phyloP scores from a whole-genome alignment of 306 rosid genomes.

The Vachellia collinsii region DNA sequence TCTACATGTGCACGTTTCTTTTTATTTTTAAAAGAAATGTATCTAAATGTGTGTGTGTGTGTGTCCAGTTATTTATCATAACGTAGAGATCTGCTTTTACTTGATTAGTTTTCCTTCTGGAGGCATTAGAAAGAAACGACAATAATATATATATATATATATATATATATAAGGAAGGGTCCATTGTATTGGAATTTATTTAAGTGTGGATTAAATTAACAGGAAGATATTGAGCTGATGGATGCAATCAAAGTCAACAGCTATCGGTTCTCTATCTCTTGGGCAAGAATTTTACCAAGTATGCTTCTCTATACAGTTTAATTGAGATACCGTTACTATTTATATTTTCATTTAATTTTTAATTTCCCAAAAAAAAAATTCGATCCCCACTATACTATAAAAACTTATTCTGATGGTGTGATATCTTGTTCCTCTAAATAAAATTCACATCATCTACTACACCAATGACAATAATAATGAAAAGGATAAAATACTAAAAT shows the following conservation, averaged over 20 bases:
- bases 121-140: background rate
- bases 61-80: background rate
- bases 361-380: background rate
- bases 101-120: background rate
- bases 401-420: background rate
- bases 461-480: background rate
- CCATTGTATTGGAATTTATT: background rate
- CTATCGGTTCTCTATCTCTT: constrained; percentile 77
- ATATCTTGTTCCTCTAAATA: background rate
- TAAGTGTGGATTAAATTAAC: constrained; percentile 10
- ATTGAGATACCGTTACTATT: background rate
- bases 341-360: background rate
- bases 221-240: constrained; percentile 77
- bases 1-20: background rate
- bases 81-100: background rate
- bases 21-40: no score
- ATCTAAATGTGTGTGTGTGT: no score
- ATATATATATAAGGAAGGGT: background rate
- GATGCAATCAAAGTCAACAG: constrained; percentile 53
- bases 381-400: background rate
- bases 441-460: background rate
- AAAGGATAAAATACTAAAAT: no score
- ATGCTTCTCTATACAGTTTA: constrained; percentile 21
- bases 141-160: no score
- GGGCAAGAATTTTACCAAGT: constrained; percentile 85